Evolutionary conservation across 2,329 filamentous ascomycete species (phyloP).

Genomic region (Setomelanomma holmii): DNA sequence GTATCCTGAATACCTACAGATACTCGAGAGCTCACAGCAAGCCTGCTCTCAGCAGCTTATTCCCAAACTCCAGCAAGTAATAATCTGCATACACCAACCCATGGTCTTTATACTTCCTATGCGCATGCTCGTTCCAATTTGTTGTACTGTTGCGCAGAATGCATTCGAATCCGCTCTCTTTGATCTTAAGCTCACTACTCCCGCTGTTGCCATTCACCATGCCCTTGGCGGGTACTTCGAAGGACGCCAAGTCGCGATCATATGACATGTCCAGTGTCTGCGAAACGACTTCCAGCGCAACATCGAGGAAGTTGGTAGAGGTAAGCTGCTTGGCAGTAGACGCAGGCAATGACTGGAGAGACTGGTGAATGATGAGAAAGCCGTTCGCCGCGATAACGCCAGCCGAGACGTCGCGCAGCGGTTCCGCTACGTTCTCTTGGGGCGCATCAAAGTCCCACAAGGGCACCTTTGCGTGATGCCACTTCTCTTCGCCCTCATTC

Average conservation of each 20-base stretch:
- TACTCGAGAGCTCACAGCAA: conserved; percentile 32
- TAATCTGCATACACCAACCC: conserved; percentile 61
- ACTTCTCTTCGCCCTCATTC: conserved; percentile 39
- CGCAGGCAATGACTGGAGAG: conserved; percentile 28
- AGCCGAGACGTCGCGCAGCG: conserved; percentile 49
- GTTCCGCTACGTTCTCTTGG: conserved; percentile 39
- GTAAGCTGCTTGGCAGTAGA: conserved; percentile 4
- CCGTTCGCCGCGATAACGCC: conserved; percentile 54
- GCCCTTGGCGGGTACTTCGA: conserved; percentile 15
- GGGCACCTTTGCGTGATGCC: conserved; percentile 47
- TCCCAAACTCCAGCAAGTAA: conserved; percentile 56
- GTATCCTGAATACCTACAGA: not conserved
- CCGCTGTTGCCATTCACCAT: conserved; percentile 20
- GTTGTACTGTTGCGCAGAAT: conserved; percentile 57
- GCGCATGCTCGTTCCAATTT: conserved; percentile 57
- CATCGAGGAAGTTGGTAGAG: conserved; percentile 12
- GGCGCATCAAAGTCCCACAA: conserved; percentile 63
- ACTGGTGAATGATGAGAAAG: conserved; percentile 49
- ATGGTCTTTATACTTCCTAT: conserved; percentile 55
- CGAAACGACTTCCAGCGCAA: conserved; percentile 29
- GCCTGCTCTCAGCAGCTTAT: conserved; percentile 51
- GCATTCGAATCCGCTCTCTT: conserved; percentile 49
- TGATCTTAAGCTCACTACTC: conserved; percentile 25
- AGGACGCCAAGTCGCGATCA: conserved; percentile 34
- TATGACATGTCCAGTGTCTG: conserved; percentile 43